Evolutionary conservation across 2,329 filamentous ascomycete genomes (phyloP).

Genomic region (Pestalotiopsis sp.): DNA sequence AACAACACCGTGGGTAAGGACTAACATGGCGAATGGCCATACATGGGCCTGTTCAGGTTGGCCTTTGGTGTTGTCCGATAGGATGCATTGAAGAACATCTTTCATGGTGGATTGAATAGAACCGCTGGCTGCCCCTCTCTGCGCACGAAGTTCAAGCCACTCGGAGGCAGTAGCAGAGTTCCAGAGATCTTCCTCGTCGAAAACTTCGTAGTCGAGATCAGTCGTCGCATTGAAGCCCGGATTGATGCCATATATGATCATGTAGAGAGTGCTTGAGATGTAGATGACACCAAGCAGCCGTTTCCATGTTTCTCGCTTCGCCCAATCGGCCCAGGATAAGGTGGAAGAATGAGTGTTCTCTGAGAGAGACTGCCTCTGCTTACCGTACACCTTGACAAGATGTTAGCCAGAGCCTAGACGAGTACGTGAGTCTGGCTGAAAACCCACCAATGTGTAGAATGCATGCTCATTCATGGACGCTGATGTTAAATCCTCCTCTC

Average conservation of each 20-base stretch:
- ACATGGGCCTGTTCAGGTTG: neutral
- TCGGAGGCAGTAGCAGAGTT: neutral
- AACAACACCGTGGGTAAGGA: neutral
- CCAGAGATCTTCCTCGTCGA: neutral
- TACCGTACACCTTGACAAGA: neutral
- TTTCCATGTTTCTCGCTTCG: neutral
- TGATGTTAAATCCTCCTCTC: slow-evolving; percentile 1
- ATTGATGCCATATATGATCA: neutral
- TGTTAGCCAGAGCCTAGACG: too few species aligned
- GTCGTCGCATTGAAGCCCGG: neutral
- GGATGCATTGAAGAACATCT: neutral
- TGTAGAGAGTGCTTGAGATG: neutral
- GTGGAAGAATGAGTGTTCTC: neutral
- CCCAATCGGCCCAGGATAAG: neutral
- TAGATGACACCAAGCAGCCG: neutral
- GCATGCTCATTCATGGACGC: neutral
- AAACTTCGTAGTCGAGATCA: neutral
- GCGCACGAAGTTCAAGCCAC: neutral
- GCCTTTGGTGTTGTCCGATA: neutral
- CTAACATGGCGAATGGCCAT: neutral
- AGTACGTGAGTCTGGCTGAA: neutral
- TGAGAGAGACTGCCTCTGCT: neutral
- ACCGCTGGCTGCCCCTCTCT: too few species aligned
- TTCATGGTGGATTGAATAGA: neutral
- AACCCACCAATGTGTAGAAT: neutral